Evolutionary conservation across 805 yeast species (phyloP).

Genomic region (Naumovozyma castellii): DNA sequence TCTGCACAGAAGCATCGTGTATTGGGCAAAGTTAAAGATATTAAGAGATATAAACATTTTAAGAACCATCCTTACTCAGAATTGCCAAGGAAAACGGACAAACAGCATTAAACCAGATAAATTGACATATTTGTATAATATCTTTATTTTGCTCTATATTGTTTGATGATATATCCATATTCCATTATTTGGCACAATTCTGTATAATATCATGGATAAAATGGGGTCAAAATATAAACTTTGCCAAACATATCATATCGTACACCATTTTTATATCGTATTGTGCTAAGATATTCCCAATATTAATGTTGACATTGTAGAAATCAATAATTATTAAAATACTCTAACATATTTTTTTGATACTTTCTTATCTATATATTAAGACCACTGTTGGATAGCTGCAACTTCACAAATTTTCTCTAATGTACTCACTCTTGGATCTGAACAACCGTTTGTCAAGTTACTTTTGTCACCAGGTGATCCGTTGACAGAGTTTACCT

Average conservation of each 20-base stretch:
- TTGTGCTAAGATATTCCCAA: conserved; percentile 76
- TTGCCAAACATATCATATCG: conserved; percentile 35
- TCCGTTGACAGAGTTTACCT: not conserved
- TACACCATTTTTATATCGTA: conserved; percentile 68
- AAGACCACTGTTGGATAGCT: conserved; percentile 20
- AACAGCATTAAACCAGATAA: conserved; percentile 15
- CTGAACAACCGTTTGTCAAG: conserved; percentile 20
- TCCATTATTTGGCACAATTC: conserved; percentile 32
- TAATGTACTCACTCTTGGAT: conserved; percentile 29
- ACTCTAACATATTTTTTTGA: no score
- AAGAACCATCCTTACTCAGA: conserved; percentile 35
- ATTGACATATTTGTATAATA: no score
- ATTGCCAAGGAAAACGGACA: conserved; percentile 29
- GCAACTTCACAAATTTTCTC: conserved; percentile 32
- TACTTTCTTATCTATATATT: no score
- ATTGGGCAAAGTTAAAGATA: conserved; percentile 32
- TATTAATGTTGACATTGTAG: conserved; percentile 84
- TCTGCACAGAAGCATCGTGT: conserved; percentile 32
- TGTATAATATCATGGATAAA: conserved; percentile 15
- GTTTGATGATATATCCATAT: conserved; percentile 37
- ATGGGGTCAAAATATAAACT: conserved; percentile 25
- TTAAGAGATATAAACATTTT: conserved; percentile 21
- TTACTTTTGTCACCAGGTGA: not conserved
- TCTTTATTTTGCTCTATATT: conserved; percentile 43
- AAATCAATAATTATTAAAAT: no score